Base-by-base conservation (phyloP, 345 rosid genomes). In the Salix exigua region DNA sequence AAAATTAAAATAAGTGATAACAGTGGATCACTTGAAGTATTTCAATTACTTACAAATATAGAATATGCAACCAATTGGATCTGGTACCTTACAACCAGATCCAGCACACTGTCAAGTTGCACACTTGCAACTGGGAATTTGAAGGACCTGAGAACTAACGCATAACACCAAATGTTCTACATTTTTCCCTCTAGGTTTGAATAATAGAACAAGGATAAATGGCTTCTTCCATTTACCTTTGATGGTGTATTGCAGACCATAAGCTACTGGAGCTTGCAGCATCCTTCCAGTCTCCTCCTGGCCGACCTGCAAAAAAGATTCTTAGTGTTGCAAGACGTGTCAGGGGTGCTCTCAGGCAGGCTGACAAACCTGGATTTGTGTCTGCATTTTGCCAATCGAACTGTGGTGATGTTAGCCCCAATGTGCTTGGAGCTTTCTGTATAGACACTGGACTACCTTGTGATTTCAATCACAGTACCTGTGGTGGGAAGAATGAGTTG, bases 361-460 rank as follows among this genome's bases (percentile, higher is more conserved):
- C 97, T 71, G 94, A 90, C 70, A 93, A 71, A 75, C 98, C 98
- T 71, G 85, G 82, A 71, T 96, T 96, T 88, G 95, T 96, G 62
- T 90, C 99, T 86, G 97, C 99, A 48, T 96, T 96, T 85, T 96
- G 98, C 83, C 99, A 96, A 81, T 78, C 96, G 33, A 96, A 92
- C 84, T 96, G 99, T 82, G 99, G 99, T 66, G 98, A 96, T 86
- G 97, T 96, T 81, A 96, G 96, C 83, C 99, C 99, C 72, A 96
- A 96, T 80, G 92, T 93, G 79, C 99, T 92, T 42, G 96, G 99
- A 81, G 91, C 97, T 75, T 96, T 93, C 85, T 96, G 99, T 78
- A 78, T 63, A 25, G 97, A 96, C 89, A 87, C 92, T 75, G 99
- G 94, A 31, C 89, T 91, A 75, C 92, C 97, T 77, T 96, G 98